Base-by-base conservation (phyloP, 2,329 filamentous ascomycete species). In the Hymenoscyphus fructigenus region DNA sequence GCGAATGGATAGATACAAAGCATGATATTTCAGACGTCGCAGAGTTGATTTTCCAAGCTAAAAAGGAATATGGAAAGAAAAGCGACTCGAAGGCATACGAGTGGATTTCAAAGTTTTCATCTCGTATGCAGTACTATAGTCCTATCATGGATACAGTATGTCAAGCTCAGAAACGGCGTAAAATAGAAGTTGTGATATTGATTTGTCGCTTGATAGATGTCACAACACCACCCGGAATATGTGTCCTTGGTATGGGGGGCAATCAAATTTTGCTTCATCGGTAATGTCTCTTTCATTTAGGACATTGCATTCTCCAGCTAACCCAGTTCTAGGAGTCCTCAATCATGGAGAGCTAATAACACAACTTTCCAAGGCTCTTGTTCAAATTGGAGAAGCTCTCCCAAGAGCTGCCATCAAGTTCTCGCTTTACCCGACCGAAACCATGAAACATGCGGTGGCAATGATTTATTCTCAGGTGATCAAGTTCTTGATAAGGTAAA, bases 401-500 rank as follows among this genome's bases (percentile, higher is more conserved):
- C 68, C 66, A 6, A 59, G 61, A 44, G 60, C 56, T 4, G 38
- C 67, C 3, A 23, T 68, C 1, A 47, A 23, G 1, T 12, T 58
- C 1, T 32, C 23, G 5, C 64, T 72, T 5, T 74, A 74, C 50
- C 72, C 70, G 2, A 74, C 70, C 6, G 38, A 62, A 0, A 14
- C 26, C 14, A 73, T 76, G 67, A 67, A 66, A 57, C 7, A 66
- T 12, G 63, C 69, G 5, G 56, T 75, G 6, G 57, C 64, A 1
- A 32, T 58, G 15, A 65, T 77, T 0, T 76, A 76, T 59, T 66
- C 68, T 1, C 55, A 70, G 9, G 69, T 77, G 15, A 32, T 77
- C 0, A 59, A 60, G 28, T 76, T 77, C 32, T 58, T 73, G 1
- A 14, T 67, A 4, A 68, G 32, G 32, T 34, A 34, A 34, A 10